Evolutionary conservation across 1,139 yeast species (phyloP), one percentile per base, ranked within the genome.

Genomic region (Magnusiomyces tetraspermus): DNA sequence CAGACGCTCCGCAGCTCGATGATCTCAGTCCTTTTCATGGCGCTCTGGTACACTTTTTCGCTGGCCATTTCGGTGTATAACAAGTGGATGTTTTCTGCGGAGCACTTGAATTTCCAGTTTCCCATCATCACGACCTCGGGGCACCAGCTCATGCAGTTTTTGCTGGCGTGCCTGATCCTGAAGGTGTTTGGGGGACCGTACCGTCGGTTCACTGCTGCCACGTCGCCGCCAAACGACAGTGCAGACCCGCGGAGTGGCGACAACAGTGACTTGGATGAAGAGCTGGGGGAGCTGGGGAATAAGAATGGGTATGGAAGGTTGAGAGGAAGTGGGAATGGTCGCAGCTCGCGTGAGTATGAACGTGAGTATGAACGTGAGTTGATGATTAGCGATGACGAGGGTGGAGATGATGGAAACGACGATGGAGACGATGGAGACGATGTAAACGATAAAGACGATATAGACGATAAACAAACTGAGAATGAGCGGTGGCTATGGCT

Each of bases 41-140:
- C 65, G 17, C 58, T 69, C 24, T 53, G 56, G 56, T 74, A 61
- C 71, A 74, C 59, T 6, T 68, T 68, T 54, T 84, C 95, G 15
- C 75, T 88, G 55, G 70, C 87, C 15, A 79, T 90, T 31, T 85
- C 95, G n/a, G 74, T 90, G 37, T 92, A 92, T 71, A 92, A 92
- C 73, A 92, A 90, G 69, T 90, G 97, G 97, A 90, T 92, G 96
- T 92, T 90, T 71, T 90, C 94, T 44, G 66, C 67, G 48, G 76
- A 68, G 66, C 87, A 79, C 17, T 72, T 90, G 55, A 78, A 86
- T 62, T 84, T 92, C 64, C 78, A 80, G 48, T 92, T 80, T 66
- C 98, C 98, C 1, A 77, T 92, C 19, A 69, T 90, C 28, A 79
- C 90, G 50, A 92, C 98, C 0, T 74, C 90, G 4, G 76, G 85